Conservation (phyloP, 768 basidiomycete genomes). For the Termitomyces bulborhizus region DNA sequence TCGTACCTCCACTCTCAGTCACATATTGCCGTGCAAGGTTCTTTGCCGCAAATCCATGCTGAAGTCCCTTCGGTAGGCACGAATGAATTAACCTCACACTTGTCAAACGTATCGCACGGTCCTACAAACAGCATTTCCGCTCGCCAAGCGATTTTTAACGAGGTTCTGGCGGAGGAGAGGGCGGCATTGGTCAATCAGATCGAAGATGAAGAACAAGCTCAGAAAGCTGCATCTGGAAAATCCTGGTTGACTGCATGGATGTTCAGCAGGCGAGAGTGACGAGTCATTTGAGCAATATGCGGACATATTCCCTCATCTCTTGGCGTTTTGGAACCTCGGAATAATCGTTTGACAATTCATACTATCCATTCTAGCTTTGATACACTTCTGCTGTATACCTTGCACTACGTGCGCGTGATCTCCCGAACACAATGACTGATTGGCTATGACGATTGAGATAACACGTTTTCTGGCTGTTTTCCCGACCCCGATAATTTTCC, state of each 20-base stretch:
- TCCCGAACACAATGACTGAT: slow-evolving; percentile 9
- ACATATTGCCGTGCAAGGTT: slow-evolving; percentile 29
- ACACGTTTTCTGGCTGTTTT: slow-evolving; percentile 16
- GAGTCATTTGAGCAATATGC: slow-evolving; percentile 11
- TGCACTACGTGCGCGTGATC: slow-evolving; percentile 16
- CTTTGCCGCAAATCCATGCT: slow-evolving; percentile 39
- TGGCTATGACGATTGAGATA: slow-evolving; percentile 9
- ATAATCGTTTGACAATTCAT: slow-evolving; percentile 25
- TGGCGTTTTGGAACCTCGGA: slow-evolving; percentile 31
- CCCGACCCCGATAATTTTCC: slow-evolving; percentile 33
- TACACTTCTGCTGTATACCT: slow-evolving; percentile 14
- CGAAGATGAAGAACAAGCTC: slow-evolving; percentile 47
- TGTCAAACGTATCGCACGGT: slow-evolving; percentile 24
- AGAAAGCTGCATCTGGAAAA: slow-evolving; percentile 36
- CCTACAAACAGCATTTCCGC: slow-evolving; percentile 43
- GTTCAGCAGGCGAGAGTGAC: slow-evolving; percentile 38
- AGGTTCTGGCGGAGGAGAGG: slow-evolving; percentile 67
- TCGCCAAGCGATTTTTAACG: slow-evolving; percentile 58
- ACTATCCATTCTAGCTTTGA: slow-evolving; percentile 15
- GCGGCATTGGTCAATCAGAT: slow-evolving; percentile 46
- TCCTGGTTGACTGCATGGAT: slow-evolving; percentile 67
- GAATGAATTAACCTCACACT: slow-evolving; percentile 28
- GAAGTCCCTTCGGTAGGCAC: slow-evolving; percentile 28
- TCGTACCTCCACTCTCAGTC: slow-evolving; percentile 22
- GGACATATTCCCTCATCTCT: slow-evolving; percentile 21